Percentiles rank a stretch among this genome's conserved stretches.
Conservation (phyloP, 495 filamentous ascomycete species). For the Tuber aestivum region DNA sequence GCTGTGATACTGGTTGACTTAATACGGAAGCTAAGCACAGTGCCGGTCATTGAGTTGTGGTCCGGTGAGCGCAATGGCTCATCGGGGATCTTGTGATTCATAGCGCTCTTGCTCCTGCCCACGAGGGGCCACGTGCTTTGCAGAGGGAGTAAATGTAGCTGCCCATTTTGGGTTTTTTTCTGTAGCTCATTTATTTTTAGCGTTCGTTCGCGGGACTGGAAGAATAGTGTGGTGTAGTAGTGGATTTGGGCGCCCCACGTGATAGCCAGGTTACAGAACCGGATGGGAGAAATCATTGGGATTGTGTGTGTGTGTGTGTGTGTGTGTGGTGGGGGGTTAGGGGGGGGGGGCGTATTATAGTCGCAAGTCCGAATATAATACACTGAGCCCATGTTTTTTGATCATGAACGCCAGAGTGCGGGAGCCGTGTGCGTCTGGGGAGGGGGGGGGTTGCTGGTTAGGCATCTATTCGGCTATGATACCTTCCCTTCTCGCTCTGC, state of each 20-base stretch:
- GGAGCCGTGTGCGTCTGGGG: too few species aligned
- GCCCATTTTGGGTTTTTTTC: neutral
- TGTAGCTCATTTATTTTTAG: neutral
- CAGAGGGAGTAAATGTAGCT: neutral
- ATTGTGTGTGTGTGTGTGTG: too few species aligned
- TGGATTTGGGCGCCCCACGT: neutral
- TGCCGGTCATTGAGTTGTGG: neutral
- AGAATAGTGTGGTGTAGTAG: neutral
- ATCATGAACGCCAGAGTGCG: neutral
- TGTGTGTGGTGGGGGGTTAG: too few species aligned
- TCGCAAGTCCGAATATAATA: neutral
- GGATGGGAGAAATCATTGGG: neutral
- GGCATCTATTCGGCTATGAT: too few species aligned
- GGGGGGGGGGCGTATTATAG: too few species aligned
- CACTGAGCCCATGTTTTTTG: neutral
- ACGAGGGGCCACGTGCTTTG: neutral
- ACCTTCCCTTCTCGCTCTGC: neutral
- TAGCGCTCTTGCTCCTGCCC: neutral
- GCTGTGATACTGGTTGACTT: neutral
- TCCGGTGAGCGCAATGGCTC: neutral
- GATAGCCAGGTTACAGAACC: neutral
- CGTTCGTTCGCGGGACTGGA: neutral
- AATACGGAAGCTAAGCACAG: neutral
- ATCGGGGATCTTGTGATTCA: neutral
- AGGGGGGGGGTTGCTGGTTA: too few species aligned